Evolutionary conservation across 345 rosid genomes (phyloP), one percentile per base, ranked within the genome.

Genomic region (Cardiospermum halicacabum): DNA sequence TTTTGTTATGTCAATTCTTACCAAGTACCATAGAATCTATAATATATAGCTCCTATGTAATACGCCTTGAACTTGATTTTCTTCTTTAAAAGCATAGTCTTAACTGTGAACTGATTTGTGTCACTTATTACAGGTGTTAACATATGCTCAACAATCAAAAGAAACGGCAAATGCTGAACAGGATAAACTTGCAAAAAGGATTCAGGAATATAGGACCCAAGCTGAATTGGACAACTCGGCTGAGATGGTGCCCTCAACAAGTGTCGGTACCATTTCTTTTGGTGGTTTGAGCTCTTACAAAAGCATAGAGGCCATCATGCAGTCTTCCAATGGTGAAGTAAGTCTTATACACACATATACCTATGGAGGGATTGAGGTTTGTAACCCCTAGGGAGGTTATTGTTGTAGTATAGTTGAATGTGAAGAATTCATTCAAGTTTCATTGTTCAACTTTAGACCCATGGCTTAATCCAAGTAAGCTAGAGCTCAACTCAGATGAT

Each of bases 151-250:
- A 54, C 96, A 86, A 69, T 80, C 97, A 30, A 91, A 88, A 80
- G 96, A 88, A 78, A 77, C 79, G 74, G 86, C 96, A 42, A 80
- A 66, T 65, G 69, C 74, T 67, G 97, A 88, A 63, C 89, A 88
- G 74, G 88, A 91, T 72, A 85, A 80, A 67, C 92, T 88, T 75
- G 93, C 82, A 37, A 83, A 83, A 80, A 76, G 97, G 67, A 91
- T 91, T 78, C 97, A 91, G 72, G 97, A 88, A 78, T 91, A 83
- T 77, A 84, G 93, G 76, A 86, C 96, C 42, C 93, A 80, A 64
- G 72, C 88, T 77, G 97, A 91, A 74, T 51, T 85, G 72, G 85
- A 82, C 53, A 82, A 69, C 63, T 85, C 88, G 1, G 71, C 65
- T 56, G 60, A 75, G 30, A 30, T 66, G 48, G 91, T 81, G 49